A percentile compares a stretch with the other conserved stretches of the same genome.
phyloP scores from a whole-genome alignment of 73 alveolate species.

The Urostyla sp. region DNA sequence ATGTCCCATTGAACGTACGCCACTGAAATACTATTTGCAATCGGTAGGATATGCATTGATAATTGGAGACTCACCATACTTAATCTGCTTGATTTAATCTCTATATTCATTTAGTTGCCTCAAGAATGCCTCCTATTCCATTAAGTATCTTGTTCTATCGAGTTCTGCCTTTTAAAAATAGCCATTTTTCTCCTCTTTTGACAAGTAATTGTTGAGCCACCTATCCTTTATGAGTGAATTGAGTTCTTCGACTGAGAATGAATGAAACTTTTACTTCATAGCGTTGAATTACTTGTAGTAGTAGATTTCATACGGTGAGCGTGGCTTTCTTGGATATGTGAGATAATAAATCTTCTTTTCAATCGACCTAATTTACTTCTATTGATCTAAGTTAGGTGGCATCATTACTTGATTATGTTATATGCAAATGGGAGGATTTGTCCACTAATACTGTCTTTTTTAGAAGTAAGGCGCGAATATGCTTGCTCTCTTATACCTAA shows the following conservation, averaged over 20 bases:
- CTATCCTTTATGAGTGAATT: neutral
- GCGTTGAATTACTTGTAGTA: slow-evolving; percentile 8
- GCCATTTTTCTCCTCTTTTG: slow-evolving; percentile 8
- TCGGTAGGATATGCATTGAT: neutral
- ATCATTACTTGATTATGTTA: too few species aligned
- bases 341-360: neutral
- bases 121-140: neutral
- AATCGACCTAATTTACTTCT: neutral
- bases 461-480: too few species aligned
- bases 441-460: too few species aligned
- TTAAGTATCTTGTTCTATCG: neutral
- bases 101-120: neutral
- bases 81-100: neutral
- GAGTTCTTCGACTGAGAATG: neutral
- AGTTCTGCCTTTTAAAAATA: neutral
- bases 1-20: slow-evolving; percentile 1
- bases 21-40: neutral
- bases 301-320: neutral
- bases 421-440: too few species aligned
- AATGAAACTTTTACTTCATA: slow-evolving; percentile 4
- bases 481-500: too few species aligned
- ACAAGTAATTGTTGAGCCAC: slow-evolving; percentile 29
- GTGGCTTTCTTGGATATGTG: neutral
- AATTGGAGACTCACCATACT: neutral
- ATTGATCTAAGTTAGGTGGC: too few species aligned